These are phyloP conservation scores for Neohortaea acidophila DNA, from an alignment of 495 filamentous ascomycete genomes.

Conservation along the genomic window DNA sequence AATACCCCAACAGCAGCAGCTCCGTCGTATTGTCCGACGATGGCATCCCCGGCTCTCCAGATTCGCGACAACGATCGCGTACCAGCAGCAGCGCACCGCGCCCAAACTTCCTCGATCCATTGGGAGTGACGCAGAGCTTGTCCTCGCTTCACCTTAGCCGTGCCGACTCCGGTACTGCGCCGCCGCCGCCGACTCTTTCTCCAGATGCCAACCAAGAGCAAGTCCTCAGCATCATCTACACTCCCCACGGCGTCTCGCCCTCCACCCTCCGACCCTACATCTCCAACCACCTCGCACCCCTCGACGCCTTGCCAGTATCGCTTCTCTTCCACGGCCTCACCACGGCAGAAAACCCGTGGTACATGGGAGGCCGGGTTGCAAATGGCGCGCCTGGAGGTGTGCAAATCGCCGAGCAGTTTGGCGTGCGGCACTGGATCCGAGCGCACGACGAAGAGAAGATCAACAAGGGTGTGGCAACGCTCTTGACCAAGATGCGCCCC, in stretches of 20 bases:
- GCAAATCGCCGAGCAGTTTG: conserved; percentile 39
- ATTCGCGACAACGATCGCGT: neutral
- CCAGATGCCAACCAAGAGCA: conserved; percentile 22
- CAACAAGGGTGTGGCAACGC: conserved; percentile 37
- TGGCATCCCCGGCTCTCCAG: neutral
- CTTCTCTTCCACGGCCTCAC: conserved; percentile 51
- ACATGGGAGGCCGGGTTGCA: conserved; percentile 46
- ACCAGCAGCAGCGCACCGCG: conserved; percentile 3
- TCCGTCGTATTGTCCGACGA: neutral
- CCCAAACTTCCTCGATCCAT: conserved; percentile 23
- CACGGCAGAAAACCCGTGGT: conserved; percentile 45
- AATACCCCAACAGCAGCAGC: conserved; percentile 13
- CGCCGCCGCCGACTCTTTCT: neutral
- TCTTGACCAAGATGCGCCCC: conserved; percentile 32
- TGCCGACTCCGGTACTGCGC: conserved; percentile 3
- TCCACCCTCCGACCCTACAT: conserved; percentile 36
- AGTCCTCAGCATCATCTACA: conserved; percentile 42
- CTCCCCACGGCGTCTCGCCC: conserved; percentile 43
- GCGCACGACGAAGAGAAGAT: conserved; percentile 54
- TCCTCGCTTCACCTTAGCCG: neutral
- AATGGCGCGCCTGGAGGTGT: conserved; percentile 41
- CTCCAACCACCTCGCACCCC: conserved; percentile 38
- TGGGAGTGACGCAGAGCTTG: neutral
- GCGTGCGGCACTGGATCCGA: conserved; percentile 44
- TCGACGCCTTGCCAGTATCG: conserved; percentile 45